phyloP scores from a whole-genome alignment of 1,139 yeast genomes.

The Taphrina populina region DNA sequence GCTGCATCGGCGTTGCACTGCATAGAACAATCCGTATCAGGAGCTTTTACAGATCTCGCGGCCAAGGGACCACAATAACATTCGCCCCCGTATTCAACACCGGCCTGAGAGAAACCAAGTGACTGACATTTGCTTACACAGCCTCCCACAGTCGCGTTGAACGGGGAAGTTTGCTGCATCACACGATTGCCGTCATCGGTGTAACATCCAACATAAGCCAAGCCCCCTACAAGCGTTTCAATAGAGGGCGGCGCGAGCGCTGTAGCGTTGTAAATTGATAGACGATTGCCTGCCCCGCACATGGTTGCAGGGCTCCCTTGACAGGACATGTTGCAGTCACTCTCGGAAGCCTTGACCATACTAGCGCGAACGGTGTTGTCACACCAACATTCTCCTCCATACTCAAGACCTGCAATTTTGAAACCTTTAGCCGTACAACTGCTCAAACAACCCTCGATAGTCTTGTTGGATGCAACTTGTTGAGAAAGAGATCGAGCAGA shows the following conservation, averaged over 20 bases:
- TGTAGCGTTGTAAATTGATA: constrained; percentile 23
- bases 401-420: constrained; percentile 33
- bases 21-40: constrained; percentile 19
- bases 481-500: constrained; percentile 19
- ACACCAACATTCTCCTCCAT: constrained; percentile 35
- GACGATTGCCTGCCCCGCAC: constrained; percentile 30
- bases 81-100: constrained; percentile 10
- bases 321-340: constrained; percentile 34
- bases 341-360: constrained; percentile 8
- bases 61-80: constrained; percentile 19
- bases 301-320: constrained; percentile 18
- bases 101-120: constrained; percentile 16
- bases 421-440: constrained; percentile 28
- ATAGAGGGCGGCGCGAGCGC: constrained; percentile 16
- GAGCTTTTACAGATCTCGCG: constrained; percentile 5
- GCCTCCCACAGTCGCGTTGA: constrained; percentile 8
- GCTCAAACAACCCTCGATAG: constrained; percentile 22
- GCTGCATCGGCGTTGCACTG: constrained; percentile 4
- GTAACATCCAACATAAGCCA: constrained; percentile 18
- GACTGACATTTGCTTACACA: constrained; percentile 21
- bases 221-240: constrained; percentile 13
- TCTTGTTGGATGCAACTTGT: constrained; percentile 11
- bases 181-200: constrained; percentile 19
- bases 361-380: constrained; percentile 24
- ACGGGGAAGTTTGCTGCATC: constrained; percentile 3